phyloP scores from a whole-genome alignment of 305 asterid genomes.

The Fraxinus sp. region DNA sequence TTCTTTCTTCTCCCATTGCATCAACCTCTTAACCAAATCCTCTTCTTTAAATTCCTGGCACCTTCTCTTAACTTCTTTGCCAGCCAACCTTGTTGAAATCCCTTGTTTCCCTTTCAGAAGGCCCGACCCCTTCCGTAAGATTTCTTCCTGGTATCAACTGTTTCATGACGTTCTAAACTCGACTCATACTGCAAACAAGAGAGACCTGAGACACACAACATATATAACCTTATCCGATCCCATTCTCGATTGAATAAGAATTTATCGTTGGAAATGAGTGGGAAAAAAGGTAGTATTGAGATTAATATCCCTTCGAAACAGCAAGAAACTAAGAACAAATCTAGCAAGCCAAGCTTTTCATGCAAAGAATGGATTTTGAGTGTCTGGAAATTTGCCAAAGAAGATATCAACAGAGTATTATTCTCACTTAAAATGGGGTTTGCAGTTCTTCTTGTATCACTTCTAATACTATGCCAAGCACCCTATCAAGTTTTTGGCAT shows the following conservation, averaged over 20 bases:
- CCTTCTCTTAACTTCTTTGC: background rate
- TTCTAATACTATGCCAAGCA: slow-evolving; percentile 44
- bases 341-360: slow-evolving; percentile 2
- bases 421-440: slow-evolving; percentile 64
- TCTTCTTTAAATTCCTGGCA: slow-evolving; percentile 36
- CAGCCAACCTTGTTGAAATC: background rate
- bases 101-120: background rate
- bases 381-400: slow-evolving; percentile 55
- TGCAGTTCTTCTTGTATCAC: slow-evolving; percentile 58
- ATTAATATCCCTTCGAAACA: slow-evolving; percentile 42
- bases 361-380: slow-evolving; percentile 32
- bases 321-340: slow-evolving; percentile 24
- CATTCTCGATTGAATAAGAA: background rate
- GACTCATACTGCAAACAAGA: background rate
- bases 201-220: background rate
- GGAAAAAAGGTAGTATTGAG: slow-evolving; percentile 39
- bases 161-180: background rate
- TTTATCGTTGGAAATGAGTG: slow-evolving; percentile 48
- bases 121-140: background rate
- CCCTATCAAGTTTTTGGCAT: slow-evolving; percentile 60
- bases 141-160: background rate
- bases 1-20: slow-evolving; percentile 33
- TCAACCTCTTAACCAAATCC: slow-evolving; percentile 22
- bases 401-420: slow-evolving; percentile 50
- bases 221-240: background rate